phyloP scores from a whole-genome alignment of 805 yeast species.

The Candida vartiovaarae region DNA sequence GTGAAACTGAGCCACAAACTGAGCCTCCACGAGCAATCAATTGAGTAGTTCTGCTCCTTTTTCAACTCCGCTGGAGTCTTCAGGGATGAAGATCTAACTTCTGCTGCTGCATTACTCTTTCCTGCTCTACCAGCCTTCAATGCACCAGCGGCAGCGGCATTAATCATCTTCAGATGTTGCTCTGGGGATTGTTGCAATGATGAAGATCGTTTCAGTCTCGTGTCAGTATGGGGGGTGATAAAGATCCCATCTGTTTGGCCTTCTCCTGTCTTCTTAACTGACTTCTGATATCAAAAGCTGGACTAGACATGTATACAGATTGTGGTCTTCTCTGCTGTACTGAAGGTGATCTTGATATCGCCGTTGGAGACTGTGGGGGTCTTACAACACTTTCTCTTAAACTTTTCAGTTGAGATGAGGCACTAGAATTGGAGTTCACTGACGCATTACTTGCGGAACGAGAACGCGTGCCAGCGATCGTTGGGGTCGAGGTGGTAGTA shows the following conservation, averaged over 20 bases:
- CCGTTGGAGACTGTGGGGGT: constrained; percentile 11
- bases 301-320: constrained; percentile 17
- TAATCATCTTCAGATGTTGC: constrained; percentile 1
- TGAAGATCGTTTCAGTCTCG: constrained; percentile 4
- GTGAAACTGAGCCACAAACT: background rate
- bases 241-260: constrained; percentile 8
- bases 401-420: constrained; percentile 10
- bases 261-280: constrained; percentile 21
- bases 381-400: constrained; percentile 1
- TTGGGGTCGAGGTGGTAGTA: background rate
- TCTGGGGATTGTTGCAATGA: constrained; percentile 11
- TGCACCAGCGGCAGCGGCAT: constrained; percentile 21
- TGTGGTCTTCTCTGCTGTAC: constrained; percentile 16
- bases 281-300: constrained; percentile 24
- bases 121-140: constrained; percentile 2
- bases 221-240: background rate
- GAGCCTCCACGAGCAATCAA: background rate
- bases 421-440: constrained; percentile 11
- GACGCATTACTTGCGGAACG: constrained; percentile 18
- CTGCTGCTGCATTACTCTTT: background rate
- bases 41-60: background rate
- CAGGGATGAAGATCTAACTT: constrained; percentile 18
- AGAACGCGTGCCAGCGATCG: background rate
- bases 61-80: constrained; percentile 8
- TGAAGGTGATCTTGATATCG: constrained; percentile 15